Base-by-base conservation (phyloP, 2,329 filamentous ascomycete species). In the Pezicula radicicola region DNA sequence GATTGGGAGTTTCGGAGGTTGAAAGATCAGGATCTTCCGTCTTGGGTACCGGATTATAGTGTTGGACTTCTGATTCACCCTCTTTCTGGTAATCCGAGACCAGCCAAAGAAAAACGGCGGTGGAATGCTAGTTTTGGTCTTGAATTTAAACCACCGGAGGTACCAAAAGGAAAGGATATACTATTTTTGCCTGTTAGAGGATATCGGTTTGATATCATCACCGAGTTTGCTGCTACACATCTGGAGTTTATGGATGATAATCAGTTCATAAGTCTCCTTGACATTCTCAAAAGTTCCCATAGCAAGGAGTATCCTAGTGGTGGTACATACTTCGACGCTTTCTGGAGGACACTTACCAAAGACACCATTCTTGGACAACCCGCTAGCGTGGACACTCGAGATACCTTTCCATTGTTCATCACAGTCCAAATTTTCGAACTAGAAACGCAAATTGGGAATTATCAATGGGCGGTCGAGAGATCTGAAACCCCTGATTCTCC, bases 41-140 rank as follows among this genome's bases (percentile, higher is more conserved):
- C 54, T 8, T 58, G 56, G 56, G 50, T 57, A 7, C 56, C 56
- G 9, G 54, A 58, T 36, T 56, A 50, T 18, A 51, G 48, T 12
- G 50, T 50, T 2, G 16, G 48, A 4, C 48, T 43, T 13, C 42
- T 43, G 8, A 39, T 37, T 18, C 39, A 54, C 15, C 55, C 54
- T 9, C 28, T 58, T 8, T 33, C 37, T 10, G 49, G 54, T n/a
- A 54, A 49, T 36, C 56, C 54, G 13, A 48, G 51, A 50, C 40
- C 50, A 21, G n/a, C 15, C 12, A 40, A 19, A 4, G 39, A 25
- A 18, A 42, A 42, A 6, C 15, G 48, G 10, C 43, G 49, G 16
- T 58, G 55, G 55, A 45, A 56, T 48, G 47, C 54, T 13, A 45
- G 51, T 41, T 28, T 10, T 56, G 13, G 15, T 12, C 9, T 56